Evolutionary conservation across 345 rosid genomes (phyloP).

Genomic region (Cardamine resedifolia): DNA sequence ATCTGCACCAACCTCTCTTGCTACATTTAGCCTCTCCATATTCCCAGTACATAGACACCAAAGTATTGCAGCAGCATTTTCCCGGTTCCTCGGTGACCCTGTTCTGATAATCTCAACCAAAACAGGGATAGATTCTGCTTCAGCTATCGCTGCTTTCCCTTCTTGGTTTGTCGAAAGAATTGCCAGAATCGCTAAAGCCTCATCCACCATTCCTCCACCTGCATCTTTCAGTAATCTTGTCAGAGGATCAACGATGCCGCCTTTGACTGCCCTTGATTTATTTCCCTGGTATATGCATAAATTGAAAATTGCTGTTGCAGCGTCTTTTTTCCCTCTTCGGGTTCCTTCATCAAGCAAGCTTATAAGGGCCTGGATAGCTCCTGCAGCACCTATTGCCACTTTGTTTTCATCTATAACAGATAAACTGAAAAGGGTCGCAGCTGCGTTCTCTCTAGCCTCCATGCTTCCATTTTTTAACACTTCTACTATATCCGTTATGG

Average conservation of each 20-base stretch:
- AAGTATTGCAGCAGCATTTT: constrained; percentile 81
- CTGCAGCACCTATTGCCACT: constrained; percentile 94
- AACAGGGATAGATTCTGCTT: constrained; percentile 67
- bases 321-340: constrained; percentile 93
- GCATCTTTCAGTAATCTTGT: constrained; percentile 78
- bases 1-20: constrained; percentile 71
- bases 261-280: constrained; percentile 90
- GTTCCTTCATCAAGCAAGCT: constrained; percentile 82
- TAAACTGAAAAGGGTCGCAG: constrained; percentile 93
- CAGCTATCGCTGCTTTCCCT: constrained; percentile 80
- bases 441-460: constrained; percentile 99
- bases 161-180: constrained; percentile 86
- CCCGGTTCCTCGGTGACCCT: constrained; percentile 91
- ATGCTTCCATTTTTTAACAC: constrained; percentile 88
- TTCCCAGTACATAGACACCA: constrained; percentile 81
- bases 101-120: constrained; percentile 78
- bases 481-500: constrained; percentile 88
- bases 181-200: constrained; percentile 87
- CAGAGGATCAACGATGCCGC: constrained; percentile 80
- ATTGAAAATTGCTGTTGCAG: constrained; percentile 96
- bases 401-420: constrained; percentile 96
- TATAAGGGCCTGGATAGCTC: constrained; percentile 91
- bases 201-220: constrained; percentile 96
- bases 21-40: constrained; percentile 57
- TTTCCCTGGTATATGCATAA: constrained; percentile 94